Conservation (phyloP, 129 eudicot species). For the Mikania micrantha region DNA sequence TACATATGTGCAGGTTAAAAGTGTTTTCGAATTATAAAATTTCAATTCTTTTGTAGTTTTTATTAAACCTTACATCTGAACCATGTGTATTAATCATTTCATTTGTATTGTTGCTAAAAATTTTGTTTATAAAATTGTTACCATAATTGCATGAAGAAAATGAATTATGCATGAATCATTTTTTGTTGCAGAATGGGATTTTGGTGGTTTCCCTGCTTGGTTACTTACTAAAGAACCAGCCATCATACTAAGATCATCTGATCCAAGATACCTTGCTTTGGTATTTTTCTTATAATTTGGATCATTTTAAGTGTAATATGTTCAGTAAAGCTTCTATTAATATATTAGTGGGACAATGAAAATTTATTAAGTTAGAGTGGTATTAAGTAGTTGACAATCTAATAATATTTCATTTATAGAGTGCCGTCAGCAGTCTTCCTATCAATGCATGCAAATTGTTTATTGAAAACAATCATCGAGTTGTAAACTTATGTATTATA, state of each 20-base stretch:
- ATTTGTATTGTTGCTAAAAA: not conserved
- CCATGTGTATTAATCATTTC: not conserved
- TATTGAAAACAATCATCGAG: not conserved
- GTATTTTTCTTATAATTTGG: constrained; percentile 27
- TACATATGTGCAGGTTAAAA: constrained; percentile 88
- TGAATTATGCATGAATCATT: not conserved
- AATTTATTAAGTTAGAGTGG: not conserved
- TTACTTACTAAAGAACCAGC: constrained; percentile 77
- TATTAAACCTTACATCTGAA: not conserved
- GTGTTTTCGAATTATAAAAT: not conserved
- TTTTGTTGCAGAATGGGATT: constrained; percentile 88
- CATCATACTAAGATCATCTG: constrained; percentile 75
- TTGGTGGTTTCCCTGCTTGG: constrained; percentile 97
- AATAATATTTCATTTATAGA: not conserved
- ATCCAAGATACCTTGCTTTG: constrained; percentile 60
- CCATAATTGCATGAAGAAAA: not conserved
- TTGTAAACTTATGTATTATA: not conserved
- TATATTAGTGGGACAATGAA: not conserved
- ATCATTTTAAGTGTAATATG: not conserved
- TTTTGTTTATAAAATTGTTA: not conserved
- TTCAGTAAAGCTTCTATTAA: not conserved
- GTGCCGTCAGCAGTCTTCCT: not conserved
- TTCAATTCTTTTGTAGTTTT: not conserved
- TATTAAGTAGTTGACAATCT: not conserved
- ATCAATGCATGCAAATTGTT: not conserved